phyloP scores from a whole-genome alignment of 73 alveolate genomes.

The Tetrahymena malaccensis region DNA sequence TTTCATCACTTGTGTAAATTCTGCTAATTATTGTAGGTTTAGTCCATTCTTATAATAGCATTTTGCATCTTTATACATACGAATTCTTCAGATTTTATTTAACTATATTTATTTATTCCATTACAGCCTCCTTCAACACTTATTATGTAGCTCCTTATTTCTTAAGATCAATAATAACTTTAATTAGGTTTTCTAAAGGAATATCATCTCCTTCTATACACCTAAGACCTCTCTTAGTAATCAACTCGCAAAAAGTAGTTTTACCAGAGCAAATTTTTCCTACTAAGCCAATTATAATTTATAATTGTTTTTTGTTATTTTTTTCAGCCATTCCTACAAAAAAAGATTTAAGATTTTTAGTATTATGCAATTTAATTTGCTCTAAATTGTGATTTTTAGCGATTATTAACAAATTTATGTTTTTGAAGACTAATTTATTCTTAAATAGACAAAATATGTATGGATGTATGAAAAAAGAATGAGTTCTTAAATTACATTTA shows the following conservation, averaged over 20 bases:
- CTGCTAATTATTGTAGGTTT: neutral
- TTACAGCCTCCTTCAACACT: neutral
- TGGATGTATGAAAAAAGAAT: no score
- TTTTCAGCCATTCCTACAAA: neutral
- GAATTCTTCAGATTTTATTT: neutral
- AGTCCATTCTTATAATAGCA: neutral
- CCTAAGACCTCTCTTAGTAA: neutral
- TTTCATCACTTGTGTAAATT: neutral
- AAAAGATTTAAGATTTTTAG: neutral
- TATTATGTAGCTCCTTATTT: neutral
- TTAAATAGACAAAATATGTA: neutral
- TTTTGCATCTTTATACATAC: neutral
- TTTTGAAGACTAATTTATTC: neutral
- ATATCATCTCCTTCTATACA: neutral
- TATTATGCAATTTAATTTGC: neutral
- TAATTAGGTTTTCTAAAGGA: neutral
- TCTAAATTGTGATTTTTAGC: no score
- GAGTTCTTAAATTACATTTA: no score
- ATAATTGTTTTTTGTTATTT: neutral
- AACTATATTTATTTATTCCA: neutral
- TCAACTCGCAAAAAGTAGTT: neutral
- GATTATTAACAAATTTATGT: no score
- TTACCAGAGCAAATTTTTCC: neutral
- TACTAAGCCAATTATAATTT: neutral
- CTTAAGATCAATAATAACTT: neutral